Percentiles rank a stretch among this genome's conserved stretches.
These are phyloP conservation scores for Echium plantagineum DNA, from an alignment of 257 asterid genomes.

Conservation along the genomic window DNA sequence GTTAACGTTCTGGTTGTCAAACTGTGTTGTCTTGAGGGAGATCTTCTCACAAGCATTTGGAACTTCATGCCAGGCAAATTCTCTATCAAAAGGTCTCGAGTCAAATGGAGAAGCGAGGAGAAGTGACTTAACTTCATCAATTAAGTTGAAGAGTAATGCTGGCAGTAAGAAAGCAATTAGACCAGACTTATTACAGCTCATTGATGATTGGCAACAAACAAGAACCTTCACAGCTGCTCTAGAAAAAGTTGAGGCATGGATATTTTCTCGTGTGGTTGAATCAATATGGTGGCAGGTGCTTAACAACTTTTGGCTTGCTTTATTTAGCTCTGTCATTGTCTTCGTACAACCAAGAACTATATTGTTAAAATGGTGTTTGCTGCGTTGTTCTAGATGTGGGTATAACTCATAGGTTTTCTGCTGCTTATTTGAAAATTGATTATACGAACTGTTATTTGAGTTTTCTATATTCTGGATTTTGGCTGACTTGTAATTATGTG, in stretches of 20 bases:
- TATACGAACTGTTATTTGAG: background rate
- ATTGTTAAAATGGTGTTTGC: background rate
- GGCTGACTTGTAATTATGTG: constrained; percentile 13
- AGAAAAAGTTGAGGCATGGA: constrained; percentile 89
- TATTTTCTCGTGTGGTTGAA: constrained; percentile 83
- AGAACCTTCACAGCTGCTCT: constrained; percentile 68
- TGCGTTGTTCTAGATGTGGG: background rate
- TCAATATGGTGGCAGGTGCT: constrained; percentile 99
- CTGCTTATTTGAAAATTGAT: background rate
- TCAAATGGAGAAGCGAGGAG: constrained; percentile 31
- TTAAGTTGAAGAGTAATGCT: constrained; percentile 26
- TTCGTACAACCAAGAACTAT: background rate
- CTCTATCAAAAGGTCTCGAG: constrained; percentile 29
- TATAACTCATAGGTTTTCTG: constrained; percentile 1
- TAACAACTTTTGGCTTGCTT: background rate
- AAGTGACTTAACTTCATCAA: constrained; percentile 24
- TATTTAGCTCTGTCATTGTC: background rate
- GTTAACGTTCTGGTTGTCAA: constrained; percentile 90
- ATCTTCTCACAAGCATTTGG: constrained; percentile 71
- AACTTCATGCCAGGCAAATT: constrained; percentile 52
- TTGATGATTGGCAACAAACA: constrained; percentile 95
- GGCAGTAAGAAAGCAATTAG: constrained; percentile 34
- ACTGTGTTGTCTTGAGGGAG: constrained; percentile 76
- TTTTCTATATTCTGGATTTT: constrained; percentile 1
- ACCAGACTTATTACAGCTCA: constrained; percentile 41